Evolutionary conservation across 768 basidiomycete genomes (phyloP).

Genomic region (Mycena vulgaris): DNA sequence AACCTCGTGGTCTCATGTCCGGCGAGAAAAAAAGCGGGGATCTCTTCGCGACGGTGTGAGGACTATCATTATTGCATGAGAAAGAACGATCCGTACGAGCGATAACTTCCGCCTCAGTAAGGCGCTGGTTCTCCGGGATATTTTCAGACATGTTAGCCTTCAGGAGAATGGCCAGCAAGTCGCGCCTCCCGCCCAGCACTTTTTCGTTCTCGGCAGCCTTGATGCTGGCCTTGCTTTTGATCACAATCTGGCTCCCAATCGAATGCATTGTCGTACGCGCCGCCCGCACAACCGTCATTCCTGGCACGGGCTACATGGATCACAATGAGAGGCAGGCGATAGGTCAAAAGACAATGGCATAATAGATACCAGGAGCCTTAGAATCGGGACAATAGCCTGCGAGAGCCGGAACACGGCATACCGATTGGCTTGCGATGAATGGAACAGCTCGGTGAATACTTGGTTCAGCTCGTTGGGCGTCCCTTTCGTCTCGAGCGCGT

Average conservation of each 20-base stretch:
- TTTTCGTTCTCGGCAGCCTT: slow-evolving; percentile 35
- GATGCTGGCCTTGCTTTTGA: slow-evolving; percentile 55
- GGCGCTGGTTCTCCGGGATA: slow-evolving; percentile 55
- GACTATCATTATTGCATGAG: neutral
- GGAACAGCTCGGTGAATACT: slow-evolving; percentile 11
- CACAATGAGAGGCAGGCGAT: neutral
- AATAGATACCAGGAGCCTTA: slow-evolving; percentile 5
- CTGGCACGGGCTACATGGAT: neutral
- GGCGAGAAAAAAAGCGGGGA: slow-evolving; percentile 59
- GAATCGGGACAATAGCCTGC: slow-evolving; percentile 14
- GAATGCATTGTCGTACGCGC: slow-evolving; percentile 43
- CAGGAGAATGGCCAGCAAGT: slow-evolving; percentile 65
- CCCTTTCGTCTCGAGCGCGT: neutral
- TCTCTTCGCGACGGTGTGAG: slow-evolving; percentile 46
- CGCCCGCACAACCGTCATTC: neutral
- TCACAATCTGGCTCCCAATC: slow-evolving; percentile 58
- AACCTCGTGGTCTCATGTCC: slow-evolving; percentile 60
- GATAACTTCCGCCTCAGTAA: slow-evolving; percentile 41
- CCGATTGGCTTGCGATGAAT: neutral
- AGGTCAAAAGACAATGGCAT: too few species aligned
- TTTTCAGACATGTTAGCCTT: slow-evolving; percentile 67
- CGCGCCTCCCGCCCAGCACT: slow-evolving; percentile 51
- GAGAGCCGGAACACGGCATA: neutral
- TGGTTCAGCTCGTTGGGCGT: slow-evolving; percentile 17
- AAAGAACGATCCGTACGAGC: neutral